Evolutionary conservation across 345 rosid genomes (phyloP), one percentile per base, ranked within the genome.

Genomic region (Microcos paniculata): DNA sequence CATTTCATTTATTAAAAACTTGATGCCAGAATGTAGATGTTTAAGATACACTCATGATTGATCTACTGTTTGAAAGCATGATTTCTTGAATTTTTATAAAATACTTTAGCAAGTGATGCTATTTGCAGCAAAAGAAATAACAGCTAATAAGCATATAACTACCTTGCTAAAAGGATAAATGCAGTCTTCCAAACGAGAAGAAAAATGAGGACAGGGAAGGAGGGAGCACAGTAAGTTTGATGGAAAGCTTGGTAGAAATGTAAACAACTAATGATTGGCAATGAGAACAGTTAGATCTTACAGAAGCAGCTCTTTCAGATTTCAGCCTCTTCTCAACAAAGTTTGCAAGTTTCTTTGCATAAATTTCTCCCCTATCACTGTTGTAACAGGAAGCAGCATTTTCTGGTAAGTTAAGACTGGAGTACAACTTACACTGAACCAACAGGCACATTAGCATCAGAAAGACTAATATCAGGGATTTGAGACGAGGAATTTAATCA

Each of bases 301-400:
- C 99, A 45, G 99, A 94, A 73, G 99, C 99, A 66, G 99, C 90
- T 82, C 91, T 94, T 85, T 96, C 99, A 80, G 91, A 82, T 89
- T 90, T 94, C 75, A 96, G 86, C 76, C 98, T 87, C 84, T 94
- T 96, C 84, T 89, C 99, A 5, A 96, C 89, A 68, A 96, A 96
- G 85, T 91, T 88, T 16, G 93, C 84, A 46, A 96, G 97, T 83
- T 96, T 96, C 88, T 90, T 91, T 1, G 92, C 82, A 82, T 94
- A 96, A 67, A 96, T 78, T 84, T 92, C 95, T 80, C 99, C 98
- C 59, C 87, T 64, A 68, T 91, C 97, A 86, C 99, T 94, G 88
- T 77, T 43, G 75, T 75, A 73, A 73, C 65, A 80, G 72, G 61
- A 75, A 70, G 58, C 11, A 38, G 53, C 40, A 70, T 33, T 71